Evolutionary conservation across 116 monocot genomes (phyloP).

Genomic region (Zostera marina): DNA sequence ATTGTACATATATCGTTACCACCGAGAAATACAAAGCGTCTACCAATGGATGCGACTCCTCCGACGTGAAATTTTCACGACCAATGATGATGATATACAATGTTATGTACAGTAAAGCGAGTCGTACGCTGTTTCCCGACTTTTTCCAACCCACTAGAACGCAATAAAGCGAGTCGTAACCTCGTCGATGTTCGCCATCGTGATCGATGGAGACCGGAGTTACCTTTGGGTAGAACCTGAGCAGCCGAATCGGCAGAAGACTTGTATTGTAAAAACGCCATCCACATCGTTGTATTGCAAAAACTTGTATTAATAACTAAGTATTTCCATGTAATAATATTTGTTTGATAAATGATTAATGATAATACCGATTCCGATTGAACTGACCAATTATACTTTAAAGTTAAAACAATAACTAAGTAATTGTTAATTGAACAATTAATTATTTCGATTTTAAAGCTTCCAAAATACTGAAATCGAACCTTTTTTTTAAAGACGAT

Average conservation of each 20-base stretch:
- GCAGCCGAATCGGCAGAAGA: not conserved
- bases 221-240: not conserved
- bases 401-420: too few relatives aligned
- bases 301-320: too few relatives aligned
- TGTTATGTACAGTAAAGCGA: slow-evolving; percentile 8
- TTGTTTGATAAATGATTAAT: too few relatives aligned
- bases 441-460: too few relatives aligned
- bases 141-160: not conserved
- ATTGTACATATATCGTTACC: slow-evolving; percentile 37
- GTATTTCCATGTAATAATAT: too few relatives aligned
- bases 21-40: slow-evolving; percentile 40
- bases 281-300: too few relatives aligned
- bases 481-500: too few relatives aligned
- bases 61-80: slow-evolving; percentile 6
- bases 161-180: too few relatives aligned
- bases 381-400: too few relatives aligned
- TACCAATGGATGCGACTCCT: slow-evolving; percentile 19
- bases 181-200: slow-evolving; percentile 21
- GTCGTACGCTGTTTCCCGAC: not conserved
- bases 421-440: too few relatives aligned
- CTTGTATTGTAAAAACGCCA: not conserved
- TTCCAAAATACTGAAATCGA: too few relatives aligned
- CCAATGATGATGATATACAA: slow-evolving; percentile 20
- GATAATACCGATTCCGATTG: too few relatives aligned
- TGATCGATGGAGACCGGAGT: slow-evolving; percentile 15